These are phyloP conservation scores for Eucalyptus tenuipes DNA, from an alignment of 345 rosid species.

Conservation along the genomic window DNA sequence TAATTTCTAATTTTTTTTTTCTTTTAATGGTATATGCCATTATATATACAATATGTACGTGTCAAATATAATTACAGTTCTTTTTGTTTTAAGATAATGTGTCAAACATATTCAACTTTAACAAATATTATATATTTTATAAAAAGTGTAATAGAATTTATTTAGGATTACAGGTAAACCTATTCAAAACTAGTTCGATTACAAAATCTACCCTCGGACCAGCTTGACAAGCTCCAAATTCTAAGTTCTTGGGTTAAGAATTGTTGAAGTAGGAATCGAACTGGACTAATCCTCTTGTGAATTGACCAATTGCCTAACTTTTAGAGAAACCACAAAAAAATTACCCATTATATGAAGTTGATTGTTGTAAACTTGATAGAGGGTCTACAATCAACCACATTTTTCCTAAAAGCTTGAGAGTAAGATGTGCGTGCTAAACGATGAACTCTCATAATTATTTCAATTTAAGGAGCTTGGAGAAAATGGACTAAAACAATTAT, in stretches of 20 bases:
- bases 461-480: too few species aligned
- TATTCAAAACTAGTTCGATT: background rate
- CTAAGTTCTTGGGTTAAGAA: too few species aligned
- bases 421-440: background rate
- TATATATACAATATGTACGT: background rate
- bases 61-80: background rate
- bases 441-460: background rate
- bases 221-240: background rate
- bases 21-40: too few species aligned
- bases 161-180: too few species aligned
- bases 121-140: too few species aligned
- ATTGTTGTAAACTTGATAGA: background rate
- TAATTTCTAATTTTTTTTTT: too few species aligned
- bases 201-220: background rate
- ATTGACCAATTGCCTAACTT: accelerated
- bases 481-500: background rate
- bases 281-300: background rate
- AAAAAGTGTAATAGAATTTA: background rate
- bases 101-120: too few species aligned
- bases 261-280: too few species aligned
- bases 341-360: background rate
- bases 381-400: background rate
- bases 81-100: too few species aligned
- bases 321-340: background rate
- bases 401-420: background rate